Evolutionary conservation across 2,329 filamentous ascomycete genomes (phyloP).

Genomic region (Rhytidhysteron rufulum): DNA sequence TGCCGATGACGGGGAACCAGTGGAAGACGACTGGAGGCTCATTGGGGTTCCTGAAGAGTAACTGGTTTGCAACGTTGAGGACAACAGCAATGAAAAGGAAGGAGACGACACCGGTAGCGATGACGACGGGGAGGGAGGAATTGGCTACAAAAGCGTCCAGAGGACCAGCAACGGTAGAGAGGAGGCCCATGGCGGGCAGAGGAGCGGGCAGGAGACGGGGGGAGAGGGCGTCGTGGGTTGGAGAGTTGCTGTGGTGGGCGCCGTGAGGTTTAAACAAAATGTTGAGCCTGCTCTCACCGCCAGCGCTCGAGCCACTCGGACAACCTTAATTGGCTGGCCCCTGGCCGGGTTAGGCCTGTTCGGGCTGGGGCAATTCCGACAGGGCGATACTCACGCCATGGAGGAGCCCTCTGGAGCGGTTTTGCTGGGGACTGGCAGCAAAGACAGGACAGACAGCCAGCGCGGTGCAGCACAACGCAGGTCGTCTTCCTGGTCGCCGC

Average conservation of each 20-base stretch:
- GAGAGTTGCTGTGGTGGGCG: constrained; percentile 9
- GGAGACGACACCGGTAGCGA: constrained; percentile 41
- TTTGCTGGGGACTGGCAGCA: no score
- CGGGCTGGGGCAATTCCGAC: neutral
- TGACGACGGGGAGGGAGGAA: constrained; percentile 42
- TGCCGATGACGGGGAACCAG: constrained; percentile 72
- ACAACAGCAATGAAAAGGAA: constrained; percentile 58
- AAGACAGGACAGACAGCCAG: no score
- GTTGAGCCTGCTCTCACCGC: neutral
- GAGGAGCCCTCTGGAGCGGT: neutral
- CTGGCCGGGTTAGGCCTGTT: no score
- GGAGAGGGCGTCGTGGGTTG: constrained; percentile 4
- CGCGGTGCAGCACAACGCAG: no score
- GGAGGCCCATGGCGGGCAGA: constrained; percentile 52
- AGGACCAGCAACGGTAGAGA: constrained; percentile 47
- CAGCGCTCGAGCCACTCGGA: no score
- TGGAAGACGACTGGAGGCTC: constrained; percentile 61
- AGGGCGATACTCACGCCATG: neutral
- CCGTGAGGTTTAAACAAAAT: neutral
- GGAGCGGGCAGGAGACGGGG: constrained; percentile 6
- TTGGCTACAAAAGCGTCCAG: constrained; percentile 43
- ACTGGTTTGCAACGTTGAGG: constrained; percentile 75
- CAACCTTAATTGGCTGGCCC: no score
- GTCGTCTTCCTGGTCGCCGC: no score
- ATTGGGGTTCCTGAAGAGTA: constrained; percentile 76